Conservation (phyloP, 2,329 filamentous ascomycete genomes). For the Aspergillus sp. region DNA sequence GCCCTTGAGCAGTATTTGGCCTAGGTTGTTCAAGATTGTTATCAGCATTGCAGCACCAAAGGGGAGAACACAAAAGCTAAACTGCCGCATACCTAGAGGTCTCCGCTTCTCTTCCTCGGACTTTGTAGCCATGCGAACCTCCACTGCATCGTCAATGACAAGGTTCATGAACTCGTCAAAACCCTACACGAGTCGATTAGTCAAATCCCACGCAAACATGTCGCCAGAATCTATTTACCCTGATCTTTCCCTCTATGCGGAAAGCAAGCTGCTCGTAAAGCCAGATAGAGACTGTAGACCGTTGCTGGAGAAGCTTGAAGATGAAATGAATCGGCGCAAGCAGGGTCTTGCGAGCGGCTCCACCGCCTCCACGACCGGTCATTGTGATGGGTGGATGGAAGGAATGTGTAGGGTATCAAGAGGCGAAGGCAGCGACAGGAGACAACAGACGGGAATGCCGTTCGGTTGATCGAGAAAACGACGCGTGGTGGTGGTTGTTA, state of each 20-base stretch:
- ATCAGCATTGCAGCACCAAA: slow-evolving; percentile 14
- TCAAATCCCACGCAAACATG: background rate
- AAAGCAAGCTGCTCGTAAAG: slow-evolving; percentile 94
- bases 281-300: slow-evolving; percentile 90
- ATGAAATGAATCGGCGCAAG: slow-evolving; percentile 84
- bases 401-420: slow-evolving; percentile 5
- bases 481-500: slow-evolving; percentile 9
- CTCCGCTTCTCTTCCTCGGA: slow-evolving; percentile 76
- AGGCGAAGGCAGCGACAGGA: slow-evolving; percentile 4
- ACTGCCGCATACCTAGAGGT: slow-evolving; percentile 66
- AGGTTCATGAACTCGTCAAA: slow-evolving; percentile 99
- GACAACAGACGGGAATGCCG: background rate
- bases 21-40: slow-evolving; percentile 44
- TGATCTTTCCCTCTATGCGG: slow-evolving; percentile 93
- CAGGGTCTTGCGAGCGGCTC: slow-evolving; percentile 66
- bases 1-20: slow-evolving; percentile 83
- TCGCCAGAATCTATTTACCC: slow-evolving; percentile 56
- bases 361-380: slow-evolving; percentile 57
- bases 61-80: background rate
- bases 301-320: slow-evolving; percentile 85
- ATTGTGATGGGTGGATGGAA: slow-evolving; percentile 35
- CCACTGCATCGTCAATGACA: slow-evolving; percentile 91
- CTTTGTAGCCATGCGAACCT: slow-evolving; percentile 84
- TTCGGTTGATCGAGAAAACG: background rate
- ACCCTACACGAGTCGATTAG: slow-evolving; percentile 58